These are phyloP conservation scores for Colletotrichum theobromicola DNA, from an alignment of 2,329 filamentous ascomycete genomes.

Conservation along the genomic window DNA sequence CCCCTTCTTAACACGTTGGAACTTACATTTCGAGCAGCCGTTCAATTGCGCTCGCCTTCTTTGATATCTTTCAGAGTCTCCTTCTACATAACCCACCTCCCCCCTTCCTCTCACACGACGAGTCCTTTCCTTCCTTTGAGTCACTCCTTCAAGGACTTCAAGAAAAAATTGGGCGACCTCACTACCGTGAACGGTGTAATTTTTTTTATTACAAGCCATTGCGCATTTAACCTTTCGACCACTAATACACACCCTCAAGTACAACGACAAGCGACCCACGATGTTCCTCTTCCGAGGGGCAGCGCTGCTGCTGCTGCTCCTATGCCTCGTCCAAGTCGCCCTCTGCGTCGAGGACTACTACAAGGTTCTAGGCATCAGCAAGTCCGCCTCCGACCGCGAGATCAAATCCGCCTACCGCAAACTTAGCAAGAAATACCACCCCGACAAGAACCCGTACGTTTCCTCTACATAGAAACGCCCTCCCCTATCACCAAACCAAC, in stretches of 20 bases:
- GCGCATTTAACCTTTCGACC: neutral
- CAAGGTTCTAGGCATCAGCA: constrained; percentile 82
- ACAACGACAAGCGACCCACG: constrained; percentile 27
- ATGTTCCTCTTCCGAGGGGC: constrained; percentile 58
- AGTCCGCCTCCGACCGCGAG: constrained; percentile 80
- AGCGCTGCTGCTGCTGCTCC: constrained; percentile 54
- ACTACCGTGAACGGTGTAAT: neutral
- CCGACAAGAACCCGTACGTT: constrained; percentile 94
- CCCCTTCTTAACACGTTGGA: constrained; percentile 26
- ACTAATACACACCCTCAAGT: neutral
- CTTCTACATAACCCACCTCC: neutral
- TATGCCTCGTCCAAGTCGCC: constrained; percentile 59
- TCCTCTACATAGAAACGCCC: too few species aligned
- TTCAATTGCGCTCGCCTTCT: constrained; percentile 3
- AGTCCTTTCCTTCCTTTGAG: neutral
- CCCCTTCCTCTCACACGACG: neutral
- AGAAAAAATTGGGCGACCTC: neutral
- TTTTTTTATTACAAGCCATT: neutral
- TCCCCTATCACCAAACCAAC: neutral
- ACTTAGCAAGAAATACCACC: constrained; percentile 94
- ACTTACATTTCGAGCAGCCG: constrained; percentile 18
- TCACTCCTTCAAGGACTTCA: constrained; percentile 5
- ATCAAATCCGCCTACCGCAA: constrained; percentile 93
- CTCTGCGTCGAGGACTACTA: constrained; percentile 77
- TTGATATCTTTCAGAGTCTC: neutral